Evolutionary conservation across 495 filamentous ascomycete genomes (phyloP).

Genomic region (Poronia punctata): DNA sequence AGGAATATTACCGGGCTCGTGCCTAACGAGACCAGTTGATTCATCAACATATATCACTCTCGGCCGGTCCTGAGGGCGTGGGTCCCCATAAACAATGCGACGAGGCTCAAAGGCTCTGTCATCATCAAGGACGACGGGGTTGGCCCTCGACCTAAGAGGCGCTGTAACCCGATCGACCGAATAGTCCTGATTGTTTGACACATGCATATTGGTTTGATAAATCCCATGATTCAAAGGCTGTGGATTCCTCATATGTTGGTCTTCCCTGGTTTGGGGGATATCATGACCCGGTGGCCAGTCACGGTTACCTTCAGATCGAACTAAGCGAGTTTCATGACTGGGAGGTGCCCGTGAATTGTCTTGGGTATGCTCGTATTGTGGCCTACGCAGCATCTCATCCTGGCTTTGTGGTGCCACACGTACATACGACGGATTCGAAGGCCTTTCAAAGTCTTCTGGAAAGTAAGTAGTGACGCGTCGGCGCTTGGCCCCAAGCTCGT

Average conservation of each 20-base stretch:
- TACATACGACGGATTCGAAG: constrained; percentile 11
- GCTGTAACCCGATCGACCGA: background rate
- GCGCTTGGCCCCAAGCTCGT: constrained; percentile 14
- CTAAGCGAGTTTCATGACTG: constrained; percentile 6
- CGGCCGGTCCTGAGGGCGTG: constrained; percentile 8
- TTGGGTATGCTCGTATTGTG: constrained; percentile 12
- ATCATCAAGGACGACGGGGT: constrained; percentile 17
- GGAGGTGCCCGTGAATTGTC: constrained; percentile 8
- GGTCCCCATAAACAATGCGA: constrained; percentile 15
- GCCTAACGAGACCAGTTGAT: constrained; percentile 6
- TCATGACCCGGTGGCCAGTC: background rate
- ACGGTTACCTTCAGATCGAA: constrained; percentile 1
- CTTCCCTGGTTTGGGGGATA: background rate
- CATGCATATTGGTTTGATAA: constrained; percentile 1
- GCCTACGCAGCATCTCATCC: constrained; percentile 13
- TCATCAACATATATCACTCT: constrained; percentile 14
- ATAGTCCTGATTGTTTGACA: background rate
- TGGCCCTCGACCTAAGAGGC: constrained; percentile 16
- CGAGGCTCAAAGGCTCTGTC: constrained; percentile 10
- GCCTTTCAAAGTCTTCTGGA: constrained; percentile 3
- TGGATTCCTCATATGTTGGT: background rate
- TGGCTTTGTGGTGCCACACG: constrained; percentile 10
- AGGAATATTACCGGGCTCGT: constrained; percentile 8
- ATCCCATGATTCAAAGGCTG: background rate
- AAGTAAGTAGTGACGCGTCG: constrained; percentile 14